These are phyloP conservation scores for Baudoinia panamericana DNA, from an alignment of 495 filamentous ascomycete genomes.

Conservation along the genomic window DNA sequence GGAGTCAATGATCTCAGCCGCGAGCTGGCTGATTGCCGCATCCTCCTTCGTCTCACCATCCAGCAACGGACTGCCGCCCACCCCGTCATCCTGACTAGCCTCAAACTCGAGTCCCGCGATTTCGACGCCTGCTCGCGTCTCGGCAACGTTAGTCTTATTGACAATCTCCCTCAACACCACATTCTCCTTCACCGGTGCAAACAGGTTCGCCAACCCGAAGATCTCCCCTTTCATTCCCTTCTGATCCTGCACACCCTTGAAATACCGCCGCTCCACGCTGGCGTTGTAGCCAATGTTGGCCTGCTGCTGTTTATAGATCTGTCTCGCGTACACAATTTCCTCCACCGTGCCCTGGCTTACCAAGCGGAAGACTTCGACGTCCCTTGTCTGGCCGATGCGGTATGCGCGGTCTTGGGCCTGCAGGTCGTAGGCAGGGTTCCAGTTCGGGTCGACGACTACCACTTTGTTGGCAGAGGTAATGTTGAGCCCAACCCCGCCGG, in stretches of 20 bases:
- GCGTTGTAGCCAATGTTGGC: slow-evolving; percentile 96
- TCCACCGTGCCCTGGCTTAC: slow-evolving; percentile 92
- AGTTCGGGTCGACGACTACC: slow-evolving; percentile 93
- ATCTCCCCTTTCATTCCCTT: slow-evolving; percentile 78
- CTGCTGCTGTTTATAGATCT: slow-evolving; percentile 98
- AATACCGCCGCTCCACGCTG: slow-evolving; percentile 82
- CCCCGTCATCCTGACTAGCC: slow-evolving; percentile 24
- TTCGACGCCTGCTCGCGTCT: slow-evolving; percentile 73
- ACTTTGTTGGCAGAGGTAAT: slow-evolving; percentile 98
- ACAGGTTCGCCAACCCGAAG: slow-evolving; percentile 81
- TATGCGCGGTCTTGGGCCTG: slow-evolving; percentile 97
- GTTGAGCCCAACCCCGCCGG: slow-evolving; percentile 81
- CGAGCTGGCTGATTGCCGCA: slow-evolving; percentile 64
- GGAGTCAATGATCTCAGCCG: slow-evolving; percentile 43
- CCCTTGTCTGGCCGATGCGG: slow-evolving; percentile 80
- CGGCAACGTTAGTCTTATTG: slow-evolving; percentile 94
- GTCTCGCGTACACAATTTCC: slow-evolving; percentile 91
- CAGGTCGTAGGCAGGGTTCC: slow-evolving; percentile 88
- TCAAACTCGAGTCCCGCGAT: slow-evolving; percentile 62
- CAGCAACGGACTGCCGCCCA: slow-evolving; percentile 39
- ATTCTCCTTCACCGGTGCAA: slow-evolving; percentile 67
- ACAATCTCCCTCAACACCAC: slow-evolving; percentile 80
- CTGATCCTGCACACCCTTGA: slow-evolving; percentile 83
- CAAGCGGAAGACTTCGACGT: slow-evolving; percentile 92
- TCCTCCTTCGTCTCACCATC: slow-evolving; percentile 40